These are phyloP conservation scores for Myrmaecium sp. DNA, from an alignment of 2,329 filamentous ascomycete genomes.

Conservation along the genomic window DNA sequence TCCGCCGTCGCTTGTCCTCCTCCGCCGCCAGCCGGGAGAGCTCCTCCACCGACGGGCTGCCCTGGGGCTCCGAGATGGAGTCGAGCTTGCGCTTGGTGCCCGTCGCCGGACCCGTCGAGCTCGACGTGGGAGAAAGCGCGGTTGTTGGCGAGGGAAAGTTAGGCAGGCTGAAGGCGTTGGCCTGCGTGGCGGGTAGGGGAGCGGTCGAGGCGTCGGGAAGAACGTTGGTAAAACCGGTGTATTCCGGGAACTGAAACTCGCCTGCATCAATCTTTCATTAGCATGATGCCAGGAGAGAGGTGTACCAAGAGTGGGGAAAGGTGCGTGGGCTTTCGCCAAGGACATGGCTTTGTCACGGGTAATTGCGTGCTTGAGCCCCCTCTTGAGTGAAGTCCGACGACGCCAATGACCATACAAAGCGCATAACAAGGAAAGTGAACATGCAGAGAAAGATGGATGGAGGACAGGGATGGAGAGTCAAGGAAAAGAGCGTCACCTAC, in stretches of 20 bases:
- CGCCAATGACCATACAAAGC: constrained; percentile 3
- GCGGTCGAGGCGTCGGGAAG: constrained; percentile 6
- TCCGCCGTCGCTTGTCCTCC: constrained; percentile 36
- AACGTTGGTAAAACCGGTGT: constrained; percentile 24
- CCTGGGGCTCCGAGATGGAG: constrained; percentile 11
- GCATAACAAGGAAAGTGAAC: constrained; percentile 5
- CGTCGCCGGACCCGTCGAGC: constrained; percentile 7
- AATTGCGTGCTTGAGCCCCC: constrained; percentile 23
- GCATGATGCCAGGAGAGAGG: too few relatives aligned
- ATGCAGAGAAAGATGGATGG: constrained; percentile 5
- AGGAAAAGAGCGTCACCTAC: constrained; percentile 12
- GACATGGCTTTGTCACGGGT: constrained; percentile 9
- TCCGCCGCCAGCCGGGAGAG: constrained; percentile 29
- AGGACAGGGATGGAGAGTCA: neutral
- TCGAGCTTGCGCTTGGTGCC: constrained; percentile 32
- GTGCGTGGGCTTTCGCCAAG: too few relatives aligned
- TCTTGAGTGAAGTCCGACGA: constrained; percentile 1
- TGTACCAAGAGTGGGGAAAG: too few relatives aligned
- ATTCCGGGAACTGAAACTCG: constrained; percentile 30
- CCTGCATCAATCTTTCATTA: too few relatives aligned
- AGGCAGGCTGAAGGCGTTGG: too few relatives aligned
- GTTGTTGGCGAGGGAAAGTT: constrained; percentile 4
- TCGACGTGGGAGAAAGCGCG: too few relatives aligned
- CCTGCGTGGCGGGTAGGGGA: neutral
- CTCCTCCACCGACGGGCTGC: constrained; percentile 25